Evolutionary conservation across 768 basidiomycete genomes (phyloP).

Genomic region (Astraeus odoratus): DNA sequence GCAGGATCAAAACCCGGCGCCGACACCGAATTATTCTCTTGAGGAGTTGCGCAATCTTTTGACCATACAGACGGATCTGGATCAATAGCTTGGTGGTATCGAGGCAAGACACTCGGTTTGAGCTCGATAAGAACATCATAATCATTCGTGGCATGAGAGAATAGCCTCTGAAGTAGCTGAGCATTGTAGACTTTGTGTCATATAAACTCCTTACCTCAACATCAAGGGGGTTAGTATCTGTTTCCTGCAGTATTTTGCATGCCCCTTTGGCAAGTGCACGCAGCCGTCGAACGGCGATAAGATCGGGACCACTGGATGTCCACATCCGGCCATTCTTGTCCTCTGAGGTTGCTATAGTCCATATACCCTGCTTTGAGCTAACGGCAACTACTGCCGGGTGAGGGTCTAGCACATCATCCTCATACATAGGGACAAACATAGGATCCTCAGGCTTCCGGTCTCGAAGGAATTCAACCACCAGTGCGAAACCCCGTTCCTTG

Average conservation of each 20-base stretch:
- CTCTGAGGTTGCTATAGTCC: conserved; percentile 73
- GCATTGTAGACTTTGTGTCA: neutral
- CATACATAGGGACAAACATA: conserved; percentile 68
- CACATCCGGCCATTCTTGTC: conserved; percentile 73
- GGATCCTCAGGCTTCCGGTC: conserved; percentile 82
- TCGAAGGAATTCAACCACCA: conserved; percentile 63
- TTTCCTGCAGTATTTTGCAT: conserved; percentile 47
- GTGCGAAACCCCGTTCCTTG: conserved; percentile 75
- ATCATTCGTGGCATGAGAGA: conserved; percentile 74
- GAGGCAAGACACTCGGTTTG: conserved; percentile 53
- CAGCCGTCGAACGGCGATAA: conserved; percentile 68
- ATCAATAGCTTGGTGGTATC: conserved; percentile 66
- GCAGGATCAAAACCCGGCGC: conserved; percentile 82
- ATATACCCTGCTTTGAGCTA: conserved; percentile 43
- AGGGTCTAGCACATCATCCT: conserved; percentile 9
- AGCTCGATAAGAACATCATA: conserved; percentile 84
- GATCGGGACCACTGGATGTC: conserved; percentile 61
- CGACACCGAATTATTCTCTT: conserved; percentile 28
- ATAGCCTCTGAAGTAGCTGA: conserved; percentile 55
- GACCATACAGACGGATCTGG: conserved; percentile 44
- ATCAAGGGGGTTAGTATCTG: conserved; percentile 44
- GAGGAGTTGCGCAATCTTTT: conserved; percentile 19
- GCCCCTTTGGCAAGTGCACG: conserved; percentile 71
- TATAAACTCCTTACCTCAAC: conserved; percentile 45
- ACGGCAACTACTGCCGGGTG: conserved; percentile 21